A percentile compares a stretch with the other conserved stretches of the same genome.
These are phyloP conservation scores for Carallia pectinifolia DNA, from an alignment of 345 rosid genomes.

Conservation along the genomic window DNA sequence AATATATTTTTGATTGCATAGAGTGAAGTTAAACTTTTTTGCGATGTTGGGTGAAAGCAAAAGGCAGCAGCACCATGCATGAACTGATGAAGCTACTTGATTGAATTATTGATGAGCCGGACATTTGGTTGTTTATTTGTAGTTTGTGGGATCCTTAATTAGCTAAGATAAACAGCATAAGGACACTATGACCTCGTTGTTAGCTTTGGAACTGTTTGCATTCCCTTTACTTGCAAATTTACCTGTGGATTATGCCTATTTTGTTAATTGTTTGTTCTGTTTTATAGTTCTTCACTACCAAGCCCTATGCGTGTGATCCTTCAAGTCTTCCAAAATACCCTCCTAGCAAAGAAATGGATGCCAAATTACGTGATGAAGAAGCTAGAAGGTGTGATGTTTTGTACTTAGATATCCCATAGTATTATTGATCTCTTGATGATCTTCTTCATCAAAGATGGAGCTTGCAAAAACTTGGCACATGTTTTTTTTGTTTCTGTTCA, in stretches of 20 bases:
- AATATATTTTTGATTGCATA: too few species aligned
- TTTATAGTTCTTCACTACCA: slow-evolving; percentile 32
- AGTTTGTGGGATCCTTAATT: too few species aligned
- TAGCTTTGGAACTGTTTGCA: too few species aligned
- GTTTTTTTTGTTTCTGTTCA: background rate
- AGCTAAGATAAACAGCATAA: too few species aligned
- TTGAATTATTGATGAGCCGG: too few species aligned
- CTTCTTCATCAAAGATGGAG: too few species aligned
- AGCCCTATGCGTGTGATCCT: slow-evolving; percentile 37
- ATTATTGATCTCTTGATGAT: background rate
- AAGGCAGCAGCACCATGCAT: too few species aligned
- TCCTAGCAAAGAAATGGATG: slow-evolving; percentile 39
- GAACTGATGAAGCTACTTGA: too few species aligned
- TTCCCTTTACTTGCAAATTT: background rate
- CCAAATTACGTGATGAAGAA: slow-evolving; percentile 34
- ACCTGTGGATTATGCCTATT: background rate
- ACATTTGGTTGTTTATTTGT: too few species aligned
- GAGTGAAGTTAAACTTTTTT: too few species aligned
- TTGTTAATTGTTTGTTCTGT: slow-evolving; percentile 7
- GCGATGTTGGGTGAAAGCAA: too few species aligned
- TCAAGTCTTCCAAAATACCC: slow-evolving; percentile 39
- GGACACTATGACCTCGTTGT: too few species aligned
- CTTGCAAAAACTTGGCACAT: background rate
- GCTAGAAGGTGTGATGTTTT: slow-evolving; percentile 28
- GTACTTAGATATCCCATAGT: background rate